Evolutionary conservation across 352 stramenopile species (phyloP).

Genomic region (Pythium graminicola): DNA sequence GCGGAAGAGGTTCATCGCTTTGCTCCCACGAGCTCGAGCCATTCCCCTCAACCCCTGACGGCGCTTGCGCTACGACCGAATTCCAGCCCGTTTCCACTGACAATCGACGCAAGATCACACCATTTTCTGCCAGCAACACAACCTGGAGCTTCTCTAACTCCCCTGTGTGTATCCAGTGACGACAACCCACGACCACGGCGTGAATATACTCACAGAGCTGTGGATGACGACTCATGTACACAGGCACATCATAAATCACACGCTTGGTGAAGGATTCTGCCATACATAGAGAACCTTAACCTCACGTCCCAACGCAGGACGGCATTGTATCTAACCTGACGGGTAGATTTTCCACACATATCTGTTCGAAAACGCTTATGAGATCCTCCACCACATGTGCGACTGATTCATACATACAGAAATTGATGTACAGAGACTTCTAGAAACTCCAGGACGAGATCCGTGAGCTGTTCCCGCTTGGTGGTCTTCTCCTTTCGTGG

Average conservation of each 20-base stretch:
- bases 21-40: slow-evolving; percentile 13
- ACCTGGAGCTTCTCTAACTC: slow-evolving; percentile 67
- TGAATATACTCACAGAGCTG: slow-evolving; percentile 72
- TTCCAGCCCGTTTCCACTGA: slow-evolving; percentile 49
- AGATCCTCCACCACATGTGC: background rate
- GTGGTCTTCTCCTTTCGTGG: slow-evolving; percentile 17
- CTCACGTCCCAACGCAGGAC: too few relatives aligned
- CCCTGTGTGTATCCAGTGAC: slow-evolving; percentile 43
- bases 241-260: slow-evolving; percentile 66
- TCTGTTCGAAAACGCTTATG: background rate
- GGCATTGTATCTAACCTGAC: too few relatives aligned
- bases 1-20: slow-evolving; percentile 26
- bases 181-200: slow-evolving; percentile 61
- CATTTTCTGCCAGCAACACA: slow-evolving; percentile 45
- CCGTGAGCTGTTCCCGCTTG: slow-evolving; percentile 36
- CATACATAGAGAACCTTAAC: background rate
- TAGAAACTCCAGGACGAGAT: slow-evolving; percentile 69
- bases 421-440: slow-evolving; percentile 71
- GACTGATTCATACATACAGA: slow-evolving; percentile 36
- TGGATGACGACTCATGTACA: slow-evolving; percentile 72
- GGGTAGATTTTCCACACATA: slow-evolving; percentile 26
- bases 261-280: slow-evolving; percentile 58
- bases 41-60: background rate
- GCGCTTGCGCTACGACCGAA: background rate
- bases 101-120: slow-evolving; percentile 37